These are phyloP conservation scores for Lactarius vividus DNA, from an alignment of 768 basidiomycete species.

Conservation along the genomic window DNA sequence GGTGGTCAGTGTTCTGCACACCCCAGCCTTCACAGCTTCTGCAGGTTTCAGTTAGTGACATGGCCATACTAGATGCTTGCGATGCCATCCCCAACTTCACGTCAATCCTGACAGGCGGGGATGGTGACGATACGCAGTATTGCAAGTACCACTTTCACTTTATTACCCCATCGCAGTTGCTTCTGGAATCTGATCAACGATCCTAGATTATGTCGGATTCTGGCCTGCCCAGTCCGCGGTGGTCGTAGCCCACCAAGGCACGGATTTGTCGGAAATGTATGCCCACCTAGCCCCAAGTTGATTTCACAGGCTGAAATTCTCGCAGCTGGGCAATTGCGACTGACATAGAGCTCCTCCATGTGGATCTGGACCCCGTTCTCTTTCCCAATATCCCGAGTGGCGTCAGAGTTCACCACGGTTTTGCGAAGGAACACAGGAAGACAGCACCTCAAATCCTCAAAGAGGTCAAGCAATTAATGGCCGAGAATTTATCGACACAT, in stretches of 20 bases:
- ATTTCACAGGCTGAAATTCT: not conserved
- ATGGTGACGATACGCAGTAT: slow-evolving; percentile 47
- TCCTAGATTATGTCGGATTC: slow-evolving; percentile 25
- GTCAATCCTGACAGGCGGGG: slow-evolving; percentile 44
- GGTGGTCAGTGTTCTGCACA: slow-evolving; percentile 36
- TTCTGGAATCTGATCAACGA: not conserved
- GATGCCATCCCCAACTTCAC: slow-evolving; percentile 41
- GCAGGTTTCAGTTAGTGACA: not conserved
- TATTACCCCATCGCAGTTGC: not conserved
- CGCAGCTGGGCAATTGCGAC: slow-evolving; percentile 16
- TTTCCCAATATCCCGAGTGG: slow-evolving; percentile 15
- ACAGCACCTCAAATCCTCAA: slow-evolving; percentile 22
- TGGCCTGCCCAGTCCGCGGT: slow-evolving; percentile 23
- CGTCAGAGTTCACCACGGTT: slow-evolving; percentile 18
- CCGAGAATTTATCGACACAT: slow-evolving; percentile 6
- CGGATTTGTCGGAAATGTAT: slow-evolving; percentile 12
- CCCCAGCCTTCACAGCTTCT: not conserved
- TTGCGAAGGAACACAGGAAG: slow-evolving; percentile 23
- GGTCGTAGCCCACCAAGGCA: slow-evolving; percentile 27
- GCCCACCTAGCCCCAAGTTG: not conserved
- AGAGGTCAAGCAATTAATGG: slow-evolving; percentile 23
- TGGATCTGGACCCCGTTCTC: slow-evolving; percentile 6
- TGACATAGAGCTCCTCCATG: not conserved
- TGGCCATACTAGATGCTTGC: slow-evolving; percentile 39
- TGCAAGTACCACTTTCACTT: slow-evolving; percentile 36